Evolutionary conservation across 2,329 filamentous ascomycete species (phyloP).

Genomic region (Emergomyces orientalis): DNA sequence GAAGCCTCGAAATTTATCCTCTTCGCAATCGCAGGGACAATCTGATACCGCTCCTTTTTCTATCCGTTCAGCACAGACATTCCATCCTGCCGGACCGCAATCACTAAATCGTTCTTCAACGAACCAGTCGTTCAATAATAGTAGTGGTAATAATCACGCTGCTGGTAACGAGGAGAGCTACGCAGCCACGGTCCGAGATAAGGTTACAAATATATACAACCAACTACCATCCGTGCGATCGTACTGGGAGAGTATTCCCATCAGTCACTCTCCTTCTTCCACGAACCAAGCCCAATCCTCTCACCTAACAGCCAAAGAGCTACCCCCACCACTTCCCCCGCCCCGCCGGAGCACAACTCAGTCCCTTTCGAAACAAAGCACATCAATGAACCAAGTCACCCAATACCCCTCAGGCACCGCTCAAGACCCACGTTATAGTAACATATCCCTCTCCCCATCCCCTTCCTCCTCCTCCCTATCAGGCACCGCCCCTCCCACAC

Average conservation of each 20-base stretch:
- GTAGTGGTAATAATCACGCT: background rate
- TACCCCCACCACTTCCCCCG: conserved; percentile 21
- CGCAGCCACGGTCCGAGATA: conserved; percentile 13
- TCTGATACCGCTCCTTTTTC: background rate
- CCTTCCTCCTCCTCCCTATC: background rate
- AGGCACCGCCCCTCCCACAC: background rate
- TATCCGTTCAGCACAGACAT: background rate
- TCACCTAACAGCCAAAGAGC: conserved; percentile 21
- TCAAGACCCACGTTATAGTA: background rate
- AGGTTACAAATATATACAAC: conserved; percentile 16
- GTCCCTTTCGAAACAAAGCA: background rate
- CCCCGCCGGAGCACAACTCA: conserved; percentile 20
- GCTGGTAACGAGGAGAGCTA: conserved; percentile 12
- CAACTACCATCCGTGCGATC: conserved; percentile 15
- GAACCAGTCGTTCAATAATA: background rate
- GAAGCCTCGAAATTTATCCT: conserved; percentile 13
- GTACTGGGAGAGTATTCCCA: conserved; percentile 21
- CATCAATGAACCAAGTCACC: background rate
- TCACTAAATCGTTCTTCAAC: background rate
- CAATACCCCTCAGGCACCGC: background rate
- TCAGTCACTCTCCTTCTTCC: conserved; percentile 17
- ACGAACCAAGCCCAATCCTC: conserved; percentile 11
- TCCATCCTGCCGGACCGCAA: background rate
- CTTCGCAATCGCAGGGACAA: background rate
- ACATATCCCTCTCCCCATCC: background rate